Evolutionary conservation across 148 eudicot species (phyloP).

Genomic region (Diospyros kaki): DNA sequence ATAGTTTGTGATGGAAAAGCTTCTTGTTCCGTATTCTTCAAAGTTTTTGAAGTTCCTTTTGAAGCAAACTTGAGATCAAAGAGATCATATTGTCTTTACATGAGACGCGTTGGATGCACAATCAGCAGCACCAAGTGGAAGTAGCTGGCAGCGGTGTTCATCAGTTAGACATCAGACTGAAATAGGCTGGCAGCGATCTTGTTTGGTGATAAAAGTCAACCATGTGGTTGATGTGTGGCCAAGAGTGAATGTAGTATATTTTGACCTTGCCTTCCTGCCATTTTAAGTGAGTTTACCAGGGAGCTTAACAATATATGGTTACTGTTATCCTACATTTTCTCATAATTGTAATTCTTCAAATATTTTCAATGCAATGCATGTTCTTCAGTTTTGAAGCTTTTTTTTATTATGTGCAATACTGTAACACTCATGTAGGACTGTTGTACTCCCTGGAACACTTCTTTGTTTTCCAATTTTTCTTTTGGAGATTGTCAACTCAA

Average conservation of each 20-base stretch:
- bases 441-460: too few relatives aligned
- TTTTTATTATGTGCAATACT: neutral
- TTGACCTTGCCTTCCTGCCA: neutral
- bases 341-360: neutral
- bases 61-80: conserved; percentile 4
- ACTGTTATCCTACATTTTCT: neutral
- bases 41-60: conserved; percentile 7
- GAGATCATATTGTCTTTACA: neutral
- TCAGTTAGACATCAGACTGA: neutral
- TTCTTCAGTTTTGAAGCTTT: neutral
- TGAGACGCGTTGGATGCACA: neutral
- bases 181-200: neutral
- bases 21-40: conserved; percentile 4
- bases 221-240: neutral
- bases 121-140: neutral
- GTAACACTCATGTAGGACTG: neutral
- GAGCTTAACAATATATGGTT: neutral
- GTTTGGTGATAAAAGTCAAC: neutral
- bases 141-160: neutral
- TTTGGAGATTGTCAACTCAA: too few relatives aligned
- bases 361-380: neutral
- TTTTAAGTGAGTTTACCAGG: neutral
- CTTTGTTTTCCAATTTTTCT: too few relatives aligned
- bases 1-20: conserved; percentile 13
- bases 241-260: neutral